These are phyloP conservation scores for Neofusicoccum ribis DNA, from an alignment of 2,329 filamentous ascomycete species.

Conservation along the genomic window DNA sequence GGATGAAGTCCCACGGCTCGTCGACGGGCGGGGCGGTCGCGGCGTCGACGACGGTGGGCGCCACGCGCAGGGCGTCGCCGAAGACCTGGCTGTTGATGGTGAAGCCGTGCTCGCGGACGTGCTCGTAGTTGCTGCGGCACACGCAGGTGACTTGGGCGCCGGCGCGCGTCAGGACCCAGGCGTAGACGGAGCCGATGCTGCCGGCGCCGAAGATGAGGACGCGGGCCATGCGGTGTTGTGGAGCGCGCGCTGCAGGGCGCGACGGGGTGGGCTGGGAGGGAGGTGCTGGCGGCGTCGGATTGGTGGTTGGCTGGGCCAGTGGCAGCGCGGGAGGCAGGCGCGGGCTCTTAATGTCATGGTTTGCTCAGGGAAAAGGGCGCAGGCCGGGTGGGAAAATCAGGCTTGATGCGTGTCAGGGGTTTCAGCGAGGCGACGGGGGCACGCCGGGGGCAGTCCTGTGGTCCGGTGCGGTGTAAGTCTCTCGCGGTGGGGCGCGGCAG, in stretches of 20 bases:
- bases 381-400: background rate
- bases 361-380: background rate
- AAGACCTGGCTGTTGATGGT: constrained; percentile 28
- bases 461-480: constrained; percentile 2
- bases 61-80: constrained; percentile 38
- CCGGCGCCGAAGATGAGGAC: constrained; percentile 46
- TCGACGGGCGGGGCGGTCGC: constrained; percentile 9
- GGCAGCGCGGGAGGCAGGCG: background rate
- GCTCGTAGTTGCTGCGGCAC: constrained; percentile 48
- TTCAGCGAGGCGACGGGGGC: background rate
- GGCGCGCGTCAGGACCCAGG: constrained; percentile 43
- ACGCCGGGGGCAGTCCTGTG: background rate
- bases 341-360: constrained; percentile 16
- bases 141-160: constrained; percentile 43
- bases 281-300: background rate
- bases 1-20: constrained; percentile 47
- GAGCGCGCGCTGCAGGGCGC: background rate
- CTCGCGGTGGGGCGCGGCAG: constrained; percentile 1
- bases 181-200: constrained; percentile 45
- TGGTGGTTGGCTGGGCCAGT: background rate
- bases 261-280: background rate
- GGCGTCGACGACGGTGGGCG: constrained; percentile 40
- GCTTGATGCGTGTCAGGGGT: constrained; percentile 15
- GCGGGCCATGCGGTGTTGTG: constrained; percentile 3
- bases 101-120: constrained; percentile 44